A percentile compares a stretch with the other conserved stretches of the same genome.
Evolutionary conservation across 352 stramenopile species (phyloP).

Genomic region (Phytophthora vignae): DNA sequence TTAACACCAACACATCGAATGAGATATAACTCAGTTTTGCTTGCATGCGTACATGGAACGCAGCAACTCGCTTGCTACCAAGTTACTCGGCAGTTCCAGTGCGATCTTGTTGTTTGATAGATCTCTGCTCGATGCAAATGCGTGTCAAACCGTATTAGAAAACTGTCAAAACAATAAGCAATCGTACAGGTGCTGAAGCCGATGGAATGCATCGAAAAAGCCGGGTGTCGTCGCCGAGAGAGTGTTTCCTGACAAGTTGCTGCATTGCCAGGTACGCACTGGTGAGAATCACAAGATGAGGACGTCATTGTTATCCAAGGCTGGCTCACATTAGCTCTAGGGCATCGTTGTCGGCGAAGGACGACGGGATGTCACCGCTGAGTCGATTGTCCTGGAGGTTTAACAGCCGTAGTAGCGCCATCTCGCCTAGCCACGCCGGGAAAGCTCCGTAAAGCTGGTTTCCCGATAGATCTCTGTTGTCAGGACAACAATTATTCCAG

Average conservation of each 20-base stretch:
- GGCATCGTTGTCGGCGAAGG: conserved; percentile 61
- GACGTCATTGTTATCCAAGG: not conserved
- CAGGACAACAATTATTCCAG: not conserved
- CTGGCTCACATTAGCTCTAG: conserved; percentile 68
- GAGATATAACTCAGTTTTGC: not conserved
- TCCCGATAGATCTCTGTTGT: conserved; percentile 55
- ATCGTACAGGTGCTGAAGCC: conserved; percentile 49
- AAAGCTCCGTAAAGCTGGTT: conserved; percentile 65
- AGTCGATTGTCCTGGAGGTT: conserved; percentile 63
- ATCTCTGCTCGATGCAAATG: conserved; percentile 36
- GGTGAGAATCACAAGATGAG: not conserved
- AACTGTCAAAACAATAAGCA: not conserved
- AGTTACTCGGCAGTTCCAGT: conserved; percentile 35
- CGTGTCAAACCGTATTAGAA: not conserved
- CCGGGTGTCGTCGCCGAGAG: conserved; percentile 36
- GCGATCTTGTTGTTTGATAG: conserved; percentile 57
- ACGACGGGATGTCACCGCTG: conserved; percentile 48
- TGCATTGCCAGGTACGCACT: conserved; percentile 11
- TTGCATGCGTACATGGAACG: conserved; percentile 51
- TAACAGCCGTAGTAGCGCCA: conserved; percentile 70
- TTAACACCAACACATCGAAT: not conserved
- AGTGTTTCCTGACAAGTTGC: conserved; percentile 51
- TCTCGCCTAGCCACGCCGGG: conserved; percentile 67
- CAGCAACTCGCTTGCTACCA: conserved; percentile 61
- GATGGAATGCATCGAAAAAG: conserved; percentile 50